These are phyloP conservation scores for Chaetomidium leptoderma DNA, from an alignment of 495 filamentous ascomycete species.

Conservation along the genomic window DNA sequence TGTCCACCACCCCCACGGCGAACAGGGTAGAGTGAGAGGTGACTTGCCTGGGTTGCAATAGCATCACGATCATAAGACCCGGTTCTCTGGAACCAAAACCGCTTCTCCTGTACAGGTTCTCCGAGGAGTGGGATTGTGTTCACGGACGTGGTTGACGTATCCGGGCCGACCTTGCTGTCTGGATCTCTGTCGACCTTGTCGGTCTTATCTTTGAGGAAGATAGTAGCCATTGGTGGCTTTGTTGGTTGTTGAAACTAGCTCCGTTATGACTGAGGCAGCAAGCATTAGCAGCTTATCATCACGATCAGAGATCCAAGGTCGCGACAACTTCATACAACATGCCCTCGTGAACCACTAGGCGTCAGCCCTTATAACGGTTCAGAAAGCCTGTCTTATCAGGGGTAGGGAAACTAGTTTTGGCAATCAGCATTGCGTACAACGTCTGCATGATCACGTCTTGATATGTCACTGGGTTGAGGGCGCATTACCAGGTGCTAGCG, in stretches of 20 bases:
- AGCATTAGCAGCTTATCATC: neutral
- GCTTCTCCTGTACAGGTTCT: slow-evolving; percentile 34
- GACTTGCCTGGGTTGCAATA: slow-evolving; percentile 51
- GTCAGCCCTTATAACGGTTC: neutral
- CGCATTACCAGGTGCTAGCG: neutral
- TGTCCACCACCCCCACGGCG: neutral
- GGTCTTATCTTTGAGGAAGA: slow-evolving; percentile 16
- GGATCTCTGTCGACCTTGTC: slow-evolving; percentile 6
- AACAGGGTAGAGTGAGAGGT: neutral
- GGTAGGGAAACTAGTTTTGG: neutral
- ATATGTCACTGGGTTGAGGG: neutral
- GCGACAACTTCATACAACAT: no score
- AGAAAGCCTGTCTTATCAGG: neutral
- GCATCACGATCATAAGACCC: slow-evolving; percentile 46
- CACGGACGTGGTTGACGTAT: slow-evolving; percentile 20
- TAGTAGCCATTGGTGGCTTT: slow-evolving; percentile 27
- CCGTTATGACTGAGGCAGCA: neutral
- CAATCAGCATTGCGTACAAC: slow-evolving; percentile 14
- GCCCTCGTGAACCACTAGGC: no score
- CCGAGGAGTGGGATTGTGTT: slow-evolving; percentile 36
- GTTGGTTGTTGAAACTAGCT: neutral
- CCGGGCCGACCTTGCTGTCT: slow-evolving; percentile 12
- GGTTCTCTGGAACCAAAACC: slow-evolving; percentile 44
- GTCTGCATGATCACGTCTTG: slow-evolving; percentile 22
- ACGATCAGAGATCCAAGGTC: no score